phyloP scores from a whole-genome alignment of 176 grass and related monocot genomes.

The Dactylis glomerata region DNA sequence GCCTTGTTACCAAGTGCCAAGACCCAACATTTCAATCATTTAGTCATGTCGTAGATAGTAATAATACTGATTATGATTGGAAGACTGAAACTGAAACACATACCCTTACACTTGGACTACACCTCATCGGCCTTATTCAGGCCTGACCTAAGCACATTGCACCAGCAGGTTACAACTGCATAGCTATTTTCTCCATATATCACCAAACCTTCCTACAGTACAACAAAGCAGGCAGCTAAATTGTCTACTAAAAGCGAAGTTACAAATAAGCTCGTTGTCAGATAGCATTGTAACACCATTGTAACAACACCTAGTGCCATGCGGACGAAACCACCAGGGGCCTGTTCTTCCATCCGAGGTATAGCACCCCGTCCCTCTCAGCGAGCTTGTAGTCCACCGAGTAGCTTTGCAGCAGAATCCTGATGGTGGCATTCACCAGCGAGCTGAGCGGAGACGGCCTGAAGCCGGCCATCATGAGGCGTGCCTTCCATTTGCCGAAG shows the following conservation, averaged over 20 bases:
- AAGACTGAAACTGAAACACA: constrained; percentile 29
- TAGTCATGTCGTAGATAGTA: neutral
- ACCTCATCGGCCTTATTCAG: constrained; percentile 29
- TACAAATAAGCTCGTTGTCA: constrained; percentile 7
- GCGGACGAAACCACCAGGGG: constrained; percentile 76
- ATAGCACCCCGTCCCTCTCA: constrained; percentile 77
- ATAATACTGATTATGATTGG: neutral
- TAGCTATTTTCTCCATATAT: constrained; percentile 26
- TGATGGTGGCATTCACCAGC: constrained; percentile 82
- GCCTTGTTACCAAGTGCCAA: neutral
- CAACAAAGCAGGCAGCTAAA: constrained; percentile 19
- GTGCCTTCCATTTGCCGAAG: constrained; percentile 88
- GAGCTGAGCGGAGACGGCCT: constrained; percentile 67
- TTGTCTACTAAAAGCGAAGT: neutral
- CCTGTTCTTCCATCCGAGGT: constrained; percentile 86
- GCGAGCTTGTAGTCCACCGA: constrained; percentile 70
- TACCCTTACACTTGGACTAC: constrained; percentile 25
- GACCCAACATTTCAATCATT: neutral
- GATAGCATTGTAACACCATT: neutral
- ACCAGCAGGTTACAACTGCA: constrained; percentile 3
- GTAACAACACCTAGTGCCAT: constrained; percentile 72
- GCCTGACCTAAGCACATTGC: constrained; percentile 23
- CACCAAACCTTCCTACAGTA: constrained; percentile 1
- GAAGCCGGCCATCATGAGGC: constrained; percentile 88
- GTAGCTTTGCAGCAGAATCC: constrained; percentile 78